Percentiles rank a stretch among this genome's conserved stretches.
phyloP scores from a whole-genome alignment of 441 rosid species.

The Theobroma grandiflorum region DNA sequence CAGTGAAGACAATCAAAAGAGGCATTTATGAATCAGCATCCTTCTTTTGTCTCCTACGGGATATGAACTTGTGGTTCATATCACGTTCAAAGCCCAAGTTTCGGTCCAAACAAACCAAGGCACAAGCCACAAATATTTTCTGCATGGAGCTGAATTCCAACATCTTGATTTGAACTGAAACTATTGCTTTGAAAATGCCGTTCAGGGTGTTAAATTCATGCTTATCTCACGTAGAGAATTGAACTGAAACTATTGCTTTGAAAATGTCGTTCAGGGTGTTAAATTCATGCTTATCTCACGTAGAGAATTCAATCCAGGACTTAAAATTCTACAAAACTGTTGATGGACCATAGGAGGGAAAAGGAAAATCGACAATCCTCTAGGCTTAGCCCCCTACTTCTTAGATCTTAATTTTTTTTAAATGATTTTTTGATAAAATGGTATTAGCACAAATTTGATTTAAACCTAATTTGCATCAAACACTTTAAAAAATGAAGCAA shows the following conservation, averaged over 20 bases:
- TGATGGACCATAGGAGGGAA: background rate
- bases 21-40: background rate
- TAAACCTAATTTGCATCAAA: too few relatives aligned
- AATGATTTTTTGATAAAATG: too few relatives aligned
- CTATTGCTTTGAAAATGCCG: background rate
- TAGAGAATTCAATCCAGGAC: background rate
- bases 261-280: background rate
- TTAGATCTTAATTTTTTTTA: background rate
- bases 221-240: slow-evolving; percentile 3
- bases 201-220: background rate
- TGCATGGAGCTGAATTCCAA: background rate
- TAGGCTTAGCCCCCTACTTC: background rate
- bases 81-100: background rate
- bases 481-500: too few relatives aligned
- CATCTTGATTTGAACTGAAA: background rate
- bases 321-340: background rate
- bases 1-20: background rate
- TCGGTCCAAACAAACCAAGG: background rate
- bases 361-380: background rate
- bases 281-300: background rate
- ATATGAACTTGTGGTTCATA: background rate
- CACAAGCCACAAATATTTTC: background rate
- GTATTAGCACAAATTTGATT: too few relatives aligned
- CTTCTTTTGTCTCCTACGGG: background rate
- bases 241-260: background rate